These are phyloP conservation scores for Circinella umbellata DNA, from an alignment of 371 early-diverging fungal species.

Conservation along the genomic window DNA sequence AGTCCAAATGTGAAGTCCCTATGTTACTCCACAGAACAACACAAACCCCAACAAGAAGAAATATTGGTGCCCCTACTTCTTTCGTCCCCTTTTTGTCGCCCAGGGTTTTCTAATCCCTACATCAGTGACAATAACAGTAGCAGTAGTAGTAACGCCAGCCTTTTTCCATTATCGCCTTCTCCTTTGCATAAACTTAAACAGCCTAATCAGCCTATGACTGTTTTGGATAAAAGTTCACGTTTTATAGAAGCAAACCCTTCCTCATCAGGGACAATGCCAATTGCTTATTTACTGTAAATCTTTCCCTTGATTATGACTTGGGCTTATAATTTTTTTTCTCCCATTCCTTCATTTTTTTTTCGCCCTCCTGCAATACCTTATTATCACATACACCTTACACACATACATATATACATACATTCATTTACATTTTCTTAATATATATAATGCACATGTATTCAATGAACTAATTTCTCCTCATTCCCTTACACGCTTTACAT, in stretches of 20 bases:
- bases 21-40: not conserved
- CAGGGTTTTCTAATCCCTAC: not conserved
- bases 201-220: not conserved
- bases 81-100: not conserved
- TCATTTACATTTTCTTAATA: not conserved
- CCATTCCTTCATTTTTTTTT: not conserved
- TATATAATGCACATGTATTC: too few relatives aligned
- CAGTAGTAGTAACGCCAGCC: too few relatives aligned
- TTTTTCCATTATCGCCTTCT: not conserved
- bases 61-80: not conserved
- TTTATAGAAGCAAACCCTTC: not conserved
- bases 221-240: conserved; percentile 6
- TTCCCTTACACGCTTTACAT: too few relatives aligned
- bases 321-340: not conserved
- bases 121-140: not conserved
- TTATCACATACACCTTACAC: not conserved
- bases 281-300: not conserved
- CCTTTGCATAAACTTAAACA: too few relatives aligned
- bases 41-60: not conserved
- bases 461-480: too few relatives aligned
- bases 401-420: not conserved
- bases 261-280: not conserved
- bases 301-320: not conserved
- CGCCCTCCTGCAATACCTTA: not conserved
- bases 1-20: not conserved